Evolutionary conservation across 495 filamentous ascomycete genomes (phyloP), one percentile per base, ranked within the genome.

Genomic region (Hypoxylon perforatum): DNA sequence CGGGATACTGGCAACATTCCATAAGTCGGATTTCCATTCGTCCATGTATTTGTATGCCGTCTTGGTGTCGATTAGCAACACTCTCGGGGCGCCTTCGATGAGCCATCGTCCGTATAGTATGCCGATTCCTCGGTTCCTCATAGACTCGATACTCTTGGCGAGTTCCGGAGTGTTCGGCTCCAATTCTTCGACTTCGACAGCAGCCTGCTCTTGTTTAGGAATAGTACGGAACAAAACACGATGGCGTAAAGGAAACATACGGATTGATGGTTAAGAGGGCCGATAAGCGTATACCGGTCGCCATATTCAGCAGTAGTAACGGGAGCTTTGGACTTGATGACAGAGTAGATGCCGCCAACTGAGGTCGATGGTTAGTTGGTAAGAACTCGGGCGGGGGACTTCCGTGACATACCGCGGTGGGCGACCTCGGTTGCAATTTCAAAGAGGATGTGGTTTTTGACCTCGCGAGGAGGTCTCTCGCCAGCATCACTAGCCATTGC

Each of bases 221-320:
- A 57, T 62, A 17, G 17, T 55, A 63, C 22, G 35, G n/a, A 44
- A 46, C 1, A 49, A n/a, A 33, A 23, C 2, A 19, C 14, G n/a
- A 10, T 25, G 15, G 7, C n/a, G 19, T 50, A 50, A 36, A 19
- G 2, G 48, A 9, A 41, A 79, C 90, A 68, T 82, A 92, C 91
- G 4, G 95, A 98, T 62, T 89, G 84, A 67, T 89, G 88, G 75
- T 98, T 98, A 72, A 97, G 87, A 49, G 95, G 95, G 5, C 95
- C 95, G 76, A 99, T 94, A 49, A 99, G 84, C 39, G 92, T 96
- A 80, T 99, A 99, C 58, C 92, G 88, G 57, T 97, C 92, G 70
- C 95, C 96, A 94, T 98, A 99, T 77, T 99, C 95, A 15, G 93
- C 93, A 0, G 95, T 97, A 23, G 95, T 99, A 48, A 99, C 94